Evolutionary conservation across 495 filamentous ascomycete species (phyloP).

Genomic region (Opeltia flavorubescens): DNA sequence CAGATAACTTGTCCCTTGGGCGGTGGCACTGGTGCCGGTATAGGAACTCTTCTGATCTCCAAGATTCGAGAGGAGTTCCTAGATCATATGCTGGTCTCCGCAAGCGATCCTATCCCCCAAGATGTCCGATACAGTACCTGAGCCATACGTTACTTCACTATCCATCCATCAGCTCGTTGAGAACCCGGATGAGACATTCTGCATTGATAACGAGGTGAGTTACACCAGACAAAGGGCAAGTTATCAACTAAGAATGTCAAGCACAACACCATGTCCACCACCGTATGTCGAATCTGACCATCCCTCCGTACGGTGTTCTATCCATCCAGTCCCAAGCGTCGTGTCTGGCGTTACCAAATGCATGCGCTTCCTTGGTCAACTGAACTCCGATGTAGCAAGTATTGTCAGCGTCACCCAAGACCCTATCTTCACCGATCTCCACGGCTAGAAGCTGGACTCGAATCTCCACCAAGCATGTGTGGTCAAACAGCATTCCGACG

Average conservation of each 20-base stretch:
- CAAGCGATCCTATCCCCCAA: constrained; percentile 98
- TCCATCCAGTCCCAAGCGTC: constrained; percentile 97
- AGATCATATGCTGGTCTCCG: constrained; percentile 99
- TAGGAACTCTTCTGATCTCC: constrained; percentile 98
- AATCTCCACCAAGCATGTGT: too few relatives aligned
- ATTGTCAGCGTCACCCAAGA: too few relatives aligned
- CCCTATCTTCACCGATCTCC: too few relatives aligned
- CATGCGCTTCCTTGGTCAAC: constrained; percentile 96
- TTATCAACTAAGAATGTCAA: constrained; percentile 23
- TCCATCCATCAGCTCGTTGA: constrained; percentile 98
- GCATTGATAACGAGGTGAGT: constrained; percentile 94
- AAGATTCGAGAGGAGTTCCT: constrained; percentile 99
- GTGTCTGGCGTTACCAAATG: constrained; percentile 99
- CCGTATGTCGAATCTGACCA: constrained; percentile 94
- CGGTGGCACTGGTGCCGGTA: constrained; percentile 99
- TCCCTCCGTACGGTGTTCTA: constrained; percentile 98
- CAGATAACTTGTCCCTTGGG: constrained; percentile 99
- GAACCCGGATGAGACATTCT: constrained; percentile 99
- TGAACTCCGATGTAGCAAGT: constrained; percentile 97
- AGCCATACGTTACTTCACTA: constrained; percentile 98
- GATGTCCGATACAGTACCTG: constrained; percentile 98
- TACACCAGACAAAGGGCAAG: too few relatives aligned
- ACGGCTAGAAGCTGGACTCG: too few relatives aligned
- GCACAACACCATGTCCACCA: constrained; percentile 99
- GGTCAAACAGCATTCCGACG: too few relatives aligned